Evolutionary conservation across 2,329 filamentous ascomycete species (phyloP).

Genomic region (Fusarium ambrosium): DNA sequence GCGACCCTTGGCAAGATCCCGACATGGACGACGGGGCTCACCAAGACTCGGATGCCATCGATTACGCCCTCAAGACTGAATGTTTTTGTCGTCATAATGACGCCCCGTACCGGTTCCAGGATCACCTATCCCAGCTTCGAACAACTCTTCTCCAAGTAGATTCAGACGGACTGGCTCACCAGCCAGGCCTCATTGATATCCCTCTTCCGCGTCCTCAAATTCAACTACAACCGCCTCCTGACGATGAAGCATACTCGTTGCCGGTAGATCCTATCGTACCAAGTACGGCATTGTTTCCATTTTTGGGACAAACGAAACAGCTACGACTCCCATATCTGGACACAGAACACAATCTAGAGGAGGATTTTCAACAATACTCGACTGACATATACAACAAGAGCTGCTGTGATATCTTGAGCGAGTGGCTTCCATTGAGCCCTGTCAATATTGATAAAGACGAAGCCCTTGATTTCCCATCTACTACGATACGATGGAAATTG

Average conservation of each 20-base stretch:
- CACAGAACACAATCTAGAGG: slow-evolving; percentile 36
- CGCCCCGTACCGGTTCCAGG: slow-evolving; percentile 47
- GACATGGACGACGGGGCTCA: slow-evolving; percentile 15
- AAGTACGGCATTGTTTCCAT: slow-evolving; percentile 1
- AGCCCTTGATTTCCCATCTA: slow-evolving; percentile 45
- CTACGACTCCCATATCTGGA: slow-evolving; percentile 43
- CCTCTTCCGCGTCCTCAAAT: slow-evolving; percentile 35
- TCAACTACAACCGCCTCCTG: slow-evolving; percentile 10
- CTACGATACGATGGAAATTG: slow-evolving; percentile 36
- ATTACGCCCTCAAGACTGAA: slow-evolving; percentile 45
- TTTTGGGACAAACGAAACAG: slow-evolving; percentile 1
- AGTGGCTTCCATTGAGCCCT: slow-evolving; percentile 51
- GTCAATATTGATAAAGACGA: slow-evolving; percentile 45
- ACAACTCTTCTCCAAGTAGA: slow-evolving; percentile 15
- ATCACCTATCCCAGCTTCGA: slow-evolving; percentile 40
- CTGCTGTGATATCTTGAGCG: slow-evolving; percentile 35
- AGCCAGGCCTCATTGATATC: slow-evolving; percentile 32
- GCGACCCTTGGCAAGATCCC: not conserved
- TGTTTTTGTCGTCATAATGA: slow-evolving; percentile 47
- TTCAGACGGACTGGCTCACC: slow-evolving; percentile 38
- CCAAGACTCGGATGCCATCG: slow-evolving; percentile 31
- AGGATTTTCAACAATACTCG: slow-evolving; percentile 43
- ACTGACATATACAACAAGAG: slow-evolving; percentile 30
- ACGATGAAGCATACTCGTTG: not conserved
- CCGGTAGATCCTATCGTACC: not conserved